Conservation (phyloP, 2,329 filamentous ascomycete genomes). For the Paecilomyces niveus region DNA sequence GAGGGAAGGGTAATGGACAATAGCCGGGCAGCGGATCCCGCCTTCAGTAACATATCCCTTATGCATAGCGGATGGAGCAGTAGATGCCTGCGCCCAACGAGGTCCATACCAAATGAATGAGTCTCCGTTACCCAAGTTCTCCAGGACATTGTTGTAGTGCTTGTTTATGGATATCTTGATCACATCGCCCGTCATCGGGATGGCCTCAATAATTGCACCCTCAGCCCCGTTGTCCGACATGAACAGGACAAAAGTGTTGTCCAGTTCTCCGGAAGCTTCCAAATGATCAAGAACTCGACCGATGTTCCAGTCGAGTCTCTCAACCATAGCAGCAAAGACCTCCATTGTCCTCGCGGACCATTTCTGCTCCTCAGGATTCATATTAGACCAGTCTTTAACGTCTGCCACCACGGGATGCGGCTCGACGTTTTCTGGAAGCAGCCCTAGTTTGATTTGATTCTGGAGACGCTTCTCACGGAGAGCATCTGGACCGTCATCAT, state of each 20-base stretch:
- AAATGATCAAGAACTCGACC: slow-evolving; percentile 54
- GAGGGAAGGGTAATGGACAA: slow-evolving; percentile 37
- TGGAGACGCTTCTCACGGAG: slow-evolving; percentile 48
- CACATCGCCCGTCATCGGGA: slow-evolving; percentile 49
- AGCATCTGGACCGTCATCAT: slow-evolving; percentile 54
- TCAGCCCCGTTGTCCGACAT: slow-evolving; percentile 59
- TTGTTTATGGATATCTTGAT: slow-evolving; percentile 49
- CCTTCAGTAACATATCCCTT: slow-evolving; percentile 45
- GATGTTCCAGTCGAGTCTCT: slow-evolving; percentile 54
- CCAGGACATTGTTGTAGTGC: slow-evolving; percentile 52
- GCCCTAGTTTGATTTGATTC: slow-evolving; percentile 50
- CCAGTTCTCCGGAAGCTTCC: slow-evolving; percentile 49
- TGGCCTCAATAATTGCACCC: slow-evolving; percentile 52
- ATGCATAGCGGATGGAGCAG: slow-evolving; percentile 44
- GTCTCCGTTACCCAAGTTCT: slow-evolving; percentile 52
- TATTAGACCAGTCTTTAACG: slow-evolving; percentile 36
- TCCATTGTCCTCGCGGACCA: slow-evolving; percentile 50
- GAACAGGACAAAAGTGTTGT: slow-evolving; percentile 59
- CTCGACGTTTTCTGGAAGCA: slow-evolving; percentile 43
- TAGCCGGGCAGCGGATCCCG: slow-evolving; percentile 48
- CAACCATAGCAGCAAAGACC: slow-evolving; percentile 58
- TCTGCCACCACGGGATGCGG: slow-evolving; percentile 32
- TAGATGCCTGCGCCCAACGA: slow-evolving; percentile 49
- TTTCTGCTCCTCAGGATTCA: slow-evolving; percentile 30
- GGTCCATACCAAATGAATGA: slow-evolving; percentile 57